Base-by-base conservation (phyloP, 2,329 filamentous ascomycete genomes). In the Calcarisporium arbuscula region DNA sequence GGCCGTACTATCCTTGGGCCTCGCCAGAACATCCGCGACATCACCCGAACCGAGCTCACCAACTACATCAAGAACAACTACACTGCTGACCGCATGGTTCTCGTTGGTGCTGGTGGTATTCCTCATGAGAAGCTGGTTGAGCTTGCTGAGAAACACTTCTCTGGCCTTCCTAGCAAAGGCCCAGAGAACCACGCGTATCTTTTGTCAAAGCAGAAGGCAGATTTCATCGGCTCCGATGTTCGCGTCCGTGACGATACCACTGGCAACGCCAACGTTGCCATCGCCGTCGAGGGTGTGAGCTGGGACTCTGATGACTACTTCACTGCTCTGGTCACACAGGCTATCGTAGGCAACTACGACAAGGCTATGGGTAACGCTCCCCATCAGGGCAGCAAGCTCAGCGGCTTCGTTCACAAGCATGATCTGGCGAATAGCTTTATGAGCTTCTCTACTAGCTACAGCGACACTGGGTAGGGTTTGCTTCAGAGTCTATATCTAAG, bases 61-160 rank as follows among this genome's bases (percentile, higher is more conserved):
- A 85, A 85, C 72, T 98, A 98, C 73, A 96, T 98, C 77, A 95
- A 94, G 77, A 92, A 79, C 70, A 98, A 98, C 80, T 98, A 98
- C 77, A 95, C 89, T 39, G 90, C 92, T 48, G 92, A 98, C 71
- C 89, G 94, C 65, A 98, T 98, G 90, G 90, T 98, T 47, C 83
- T 98, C 30, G 92, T 95, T 51, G 89, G 89, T 60, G 82, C 92
- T 48, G 92, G 92, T 65, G 92, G 92, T 53, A 74, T 98, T 47
- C 87, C 90, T 48, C 92, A 98, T 68, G 77, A 89, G 60, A 76
- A 95, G 70, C 82, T 98, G 42, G 92, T 98, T 54, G 82, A 90
- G 59, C 81, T 98, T 48, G 92, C 92, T 50, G 90, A 98, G 73
- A 86, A 95, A 77, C 77, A 96, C 77, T 96, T 98, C 65, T 72